phyloP scores from a whole-genome alignment of 2,329 filamentous ascomycete species.

The Aspergillus bombycis region DNA sequence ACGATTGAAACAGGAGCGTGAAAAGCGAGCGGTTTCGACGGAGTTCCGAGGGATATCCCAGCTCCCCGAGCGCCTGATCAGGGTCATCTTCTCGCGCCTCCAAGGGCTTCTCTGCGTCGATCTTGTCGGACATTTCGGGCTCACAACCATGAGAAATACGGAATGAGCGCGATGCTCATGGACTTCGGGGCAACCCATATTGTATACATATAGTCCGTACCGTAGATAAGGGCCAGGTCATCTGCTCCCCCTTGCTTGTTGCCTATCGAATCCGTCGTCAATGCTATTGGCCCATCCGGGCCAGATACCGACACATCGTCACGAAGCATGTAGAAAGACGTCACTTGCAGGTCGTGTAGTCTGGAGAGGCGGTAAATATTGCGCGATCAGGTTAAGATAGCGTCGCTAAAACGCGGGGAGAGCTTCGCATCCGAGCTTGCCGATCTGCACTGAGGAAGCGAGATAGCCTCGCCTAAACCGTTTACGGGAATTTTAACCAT shows the following conservation, averaged over 20 bases:
- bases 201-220: not conserved
- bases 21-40: conserved; percentile 62
- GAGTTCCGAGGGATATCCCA: conserved; percentile 44
- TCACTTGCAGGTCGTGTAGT: not conserved
- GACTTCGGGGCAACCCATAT: not conserved
- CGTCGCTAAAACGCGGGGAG: not conserved
- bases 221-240: not conserved
- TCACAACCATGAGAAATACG: not conserved
- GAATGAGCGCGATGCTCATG: not conserved
- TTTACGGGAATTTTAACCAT: not conserved
- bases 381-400: not conserved
- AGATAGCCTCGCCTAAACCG: not conserved
- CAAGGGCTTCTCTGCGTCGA: not conserved
- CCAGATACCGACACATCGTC: not conserved
- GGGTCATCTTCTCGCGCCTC: not conserved
- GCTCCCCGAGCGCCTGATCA: not conserved
- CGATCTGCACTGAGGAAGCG: not conserved
- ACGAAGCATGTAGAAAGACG: not conserved
- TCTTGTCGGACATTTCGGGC: not conserved
- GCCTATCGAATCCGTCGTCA: not conserved
- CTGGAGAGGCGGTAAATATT: conserved; percentile 22
- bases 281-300: not conserved
- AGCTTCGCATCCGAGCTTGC: not conserved
- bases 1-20: conserved; percentile 63
- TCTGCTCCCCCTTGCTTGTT: not conserved